Evolutionary conservation across 2,329 filamentous ascomycete species (phyloP).

Genomic region (Domatiomyces globalis): DNA sequence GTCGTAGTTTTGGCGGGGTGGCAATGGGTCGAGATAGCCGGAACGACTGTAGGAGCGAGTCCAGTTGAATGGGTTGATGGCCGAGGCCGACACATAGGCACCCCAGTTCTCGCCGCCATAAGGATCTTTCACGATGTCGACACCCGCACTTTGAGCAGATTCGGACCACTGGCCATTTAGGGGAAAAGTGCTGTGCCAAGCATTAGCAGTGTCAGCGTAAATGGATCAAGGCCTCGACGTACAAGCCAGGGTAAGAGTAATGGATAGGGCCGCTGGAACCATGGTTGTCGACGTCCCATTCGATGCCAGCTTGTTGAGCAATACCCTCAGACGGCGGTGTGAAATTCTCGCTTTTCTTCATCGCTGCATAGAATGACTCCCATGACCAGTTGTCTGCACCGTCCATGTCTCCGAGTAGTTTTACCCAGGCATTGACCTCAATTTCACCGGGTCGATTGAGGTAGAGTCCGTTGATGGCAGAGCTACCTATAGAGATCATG

Average conservation of each 20-base stretch:
- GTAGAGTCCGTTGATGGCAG: slow-evolving; percentile 25
- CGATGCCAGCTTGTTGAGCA: slow-evolving; percentile 25
- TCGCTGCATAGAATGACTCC: slow-evolving; percentile 24
- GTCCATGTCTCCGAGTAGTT: slow-evolving; percentile 23
- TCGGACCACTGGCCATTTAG: slow-evolving; percentile 8
- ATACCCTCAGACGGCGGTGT: slow-evolving; percentile 26
- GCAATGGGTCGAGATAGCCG: slow-evolving; percentile 24
- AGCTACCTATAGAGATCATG: slow-evolving; percentile 19
- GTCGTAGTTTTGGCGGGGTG: slow-evolving; percentile 23
- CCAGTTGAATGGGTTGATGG: slow-evolving; percentile 25
- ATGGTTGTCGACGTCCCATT: slow-evolving; percentile 28
- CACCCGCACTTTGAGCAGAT: slow-evolving; percentile 16
- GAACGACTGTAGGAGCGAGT: slow-evolving; percentile 25
- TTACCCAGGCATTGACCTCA: slow-evolving; percentile 24
- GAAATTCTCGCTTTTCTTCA: slow-evolving; percentile 28
- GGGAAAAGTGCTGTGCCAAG: slow-evolving; percentile 16
- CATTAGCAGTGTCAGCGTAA: slow-evolving; percentile 5
- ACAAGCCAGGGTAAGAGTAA: slow-evolving; percentile 30
- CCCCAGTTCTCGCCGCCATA: slow-evolving; percentile 23
- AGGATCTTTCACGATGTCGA: slow-evolving; percentile 20
- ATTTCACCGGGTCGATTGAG: slow-evolving; percentile 23
- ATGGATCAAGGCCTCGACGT: slow-evolving; percentile 7
- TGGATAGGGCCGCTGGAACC: slow-evolving; percentile 36
- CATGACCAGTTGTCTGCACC: slow-evolving; percentile 25
- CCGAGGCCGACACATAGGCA: slow-evolving; percentile 23